Percentiles rank a stretch among this genome's conserved stretches.
phyloP scores from a whole-genome alignment of 164 flowering plant species.

The Vitis rupestris region DNA sequence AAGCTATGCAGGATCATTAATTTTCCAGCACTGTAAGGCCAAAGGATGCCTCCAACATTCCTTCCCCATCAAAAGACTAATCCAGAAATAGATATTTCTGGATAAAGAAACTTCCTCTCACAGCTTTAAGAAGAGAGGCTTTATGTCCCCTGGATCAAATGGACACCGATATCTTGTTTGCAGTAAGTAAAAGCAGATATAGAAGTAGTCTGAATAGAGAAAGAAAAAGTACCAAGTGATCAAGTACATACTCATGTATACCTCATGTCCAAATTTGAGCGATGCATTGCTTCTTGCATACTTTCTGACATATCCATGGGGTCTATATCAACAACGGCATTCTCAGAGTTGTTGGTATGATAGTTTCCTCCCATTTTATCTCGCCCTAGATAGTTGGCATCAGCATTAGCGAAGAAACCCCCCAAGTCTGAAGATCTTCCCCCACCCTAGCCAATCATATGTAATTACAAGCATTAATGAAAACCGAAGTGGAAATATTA shows the following conservation, averaged over 20 bases:
- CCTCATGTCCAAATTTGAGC: slow-evolving; percentile 96
- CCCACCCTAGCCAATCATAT: slow-evolving; percentile 46
- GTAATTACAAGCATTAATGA: slow-evolving; percentile 2
- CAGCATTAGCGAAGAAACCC: slow-evolving; percentile 68
- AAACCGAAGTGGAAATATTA: background rate
- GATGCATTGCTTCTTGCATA: slow-evolving; percentile 97
- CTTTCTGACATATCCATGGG: slow-evolving; percentile 91
- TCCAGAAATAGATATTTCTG: too few species aligned
- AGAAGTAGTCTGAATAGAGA: background rate
- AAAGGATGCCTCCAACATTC: too few species aligned
- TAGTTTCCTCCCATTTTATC: slow-evolving; percentile 43
- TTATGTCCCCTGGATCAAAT: background rate
- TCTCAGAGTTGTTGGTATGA: slow-evolving; percentile 25
- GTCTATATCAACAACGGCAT: slow-evolving; percentile 48
- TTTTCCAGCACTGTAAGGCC: too few species aligned
- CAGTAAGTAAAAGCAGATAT: background rate
- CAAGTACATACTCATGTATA: slow-evolving; percentile 42
- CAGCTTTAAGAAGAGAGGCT: background rate
- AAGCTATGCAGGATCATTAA: too few species aligned
- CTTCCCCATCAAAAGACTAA: too few species aligned
- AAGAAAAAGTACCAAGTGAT: background rate
- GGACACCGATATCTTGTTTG: background rate
- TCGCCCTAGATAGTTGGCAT: slow-evolving; percentile 57
- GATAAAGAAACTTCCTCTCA: background rate
- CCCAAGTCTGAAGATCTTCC: slow-evolving; percentile 63